These are phyloP conservation scores for Bromus sterilis DNA, from an alignment of 176 grass and related monocot genomes.

Conservation along the genomic window DNA sequence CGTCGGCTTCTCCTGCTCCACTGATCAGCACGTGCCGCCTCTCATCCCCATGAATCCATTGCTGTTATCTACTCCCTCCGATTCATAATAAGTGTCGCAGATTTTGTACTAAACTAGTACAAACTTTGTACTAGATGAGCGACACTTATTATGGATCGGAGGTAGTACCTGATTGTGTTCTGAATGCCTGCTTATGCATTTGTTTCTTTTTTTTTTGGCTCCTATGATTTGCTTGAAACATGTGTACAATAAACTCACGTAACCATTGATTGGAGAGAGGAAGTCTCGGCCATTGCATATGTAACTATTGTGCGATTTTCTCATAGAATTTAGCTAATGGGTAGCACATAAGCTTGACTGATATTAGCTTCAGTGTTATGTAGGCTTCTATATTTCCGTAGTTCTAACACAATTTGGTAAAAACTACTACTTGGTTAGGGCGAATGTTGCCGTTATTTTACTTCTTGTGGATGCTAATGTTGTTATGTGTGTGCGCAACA, in stretches of 20 bases:
- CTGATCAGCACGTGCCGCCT: conserved; percentile 38
- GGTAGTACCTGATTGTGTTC: background rate
- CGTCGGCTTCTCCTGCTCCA: conserved; percentile 43
- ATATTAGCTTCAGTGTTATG: background rate
- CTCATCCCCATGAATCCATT: background rate
- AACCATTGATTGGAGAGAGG: background rate
- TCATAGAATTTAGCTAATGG: background rate
- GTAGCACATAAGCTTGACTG: background rate
- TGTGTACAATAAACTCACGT: background rate
- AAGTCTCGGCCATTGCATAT: background rate
- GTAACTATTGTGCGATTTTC: background rate
- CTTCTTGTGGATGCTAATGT: background rate
- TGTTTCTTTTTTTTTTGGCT: background rate
- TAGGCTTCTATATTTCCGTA: background rate
- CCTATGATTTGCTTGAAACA: background rate
- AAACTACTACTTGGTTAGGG: background rate
- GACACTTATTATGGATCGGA: too few relatives aligned
- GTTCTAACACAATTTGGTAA: background rate
- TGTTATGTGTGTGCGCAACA: conserved; percentile 19
- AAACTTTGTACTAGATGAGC: too few relatives aligned
- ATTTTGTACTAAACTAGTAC: too few relatives aligned
- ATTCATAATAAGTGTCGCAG: too few relatives aligned
- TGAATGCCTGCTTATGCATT: background rate
- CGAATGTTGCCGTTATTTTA: background rate
- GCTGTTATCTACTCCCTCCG: too few relatives aligned